phyloP scores from a whole-genome alignment of 257 asterid genomes.

The Solanum ossicruentum region DNA sequence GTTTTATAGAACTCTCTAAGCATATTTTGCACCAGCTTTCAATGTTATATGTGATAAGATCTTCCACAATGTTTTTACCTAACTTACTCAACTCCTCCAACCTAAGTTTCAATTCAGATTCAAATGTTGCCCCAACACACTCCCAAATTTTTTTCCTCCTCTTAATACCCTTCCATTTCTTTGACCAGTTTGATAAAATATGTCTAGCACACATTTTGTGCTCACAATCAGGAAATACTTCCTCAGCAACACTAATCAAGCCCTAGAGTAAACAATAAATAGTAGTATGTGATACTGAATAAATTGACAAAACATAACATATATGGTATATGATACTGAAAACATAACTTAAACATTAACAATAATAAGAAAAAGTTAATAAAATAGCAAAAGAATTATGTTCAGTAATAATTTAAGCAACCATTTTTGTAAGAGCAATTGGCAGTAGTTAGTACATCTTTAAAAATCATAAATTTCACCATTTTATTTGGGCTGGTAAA shows the following conservation, averaged over 20 bases:
- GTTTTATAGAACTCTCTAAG: no score
- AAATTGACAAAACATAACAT: no score
- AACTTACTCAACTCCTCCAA: background rate
- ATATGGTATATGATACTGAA: background rate
- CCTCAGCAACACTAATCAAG: no score
- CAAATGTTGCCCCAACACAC: background rate
- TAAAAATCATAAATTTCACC: conserved; percentile 36
- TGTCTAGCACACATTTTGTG: background rate
- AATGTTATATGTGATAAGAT: no score
- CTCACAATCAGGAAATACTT: background rate
- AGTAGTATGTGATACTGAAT: background rate
- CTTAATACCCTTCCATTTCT: background rate
- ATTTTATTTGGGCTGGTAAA: conserved; percentile 49
- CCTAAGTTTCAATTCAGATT: background rate
- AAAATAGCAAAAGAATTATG: no score
- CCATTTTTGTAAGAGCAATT: conserved; percentile 43
- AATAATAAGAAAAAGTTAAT: no score
- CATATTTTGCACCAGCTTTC: background rate
- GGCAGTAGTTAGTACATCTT: conserved; percentile 61
- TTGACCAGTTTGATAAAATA: background rate
- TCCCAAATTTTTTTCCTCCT: no score
- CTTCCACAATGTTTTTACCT: background rate
- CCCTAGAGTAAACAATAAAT: no score
- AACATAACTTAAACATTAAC: no score
- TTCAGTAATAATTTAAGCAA: conserved; percentile 45